phyloP scores from a whole-genome alignment of 179 eudicot genomes.

The Nepenthes alata region DNA sequence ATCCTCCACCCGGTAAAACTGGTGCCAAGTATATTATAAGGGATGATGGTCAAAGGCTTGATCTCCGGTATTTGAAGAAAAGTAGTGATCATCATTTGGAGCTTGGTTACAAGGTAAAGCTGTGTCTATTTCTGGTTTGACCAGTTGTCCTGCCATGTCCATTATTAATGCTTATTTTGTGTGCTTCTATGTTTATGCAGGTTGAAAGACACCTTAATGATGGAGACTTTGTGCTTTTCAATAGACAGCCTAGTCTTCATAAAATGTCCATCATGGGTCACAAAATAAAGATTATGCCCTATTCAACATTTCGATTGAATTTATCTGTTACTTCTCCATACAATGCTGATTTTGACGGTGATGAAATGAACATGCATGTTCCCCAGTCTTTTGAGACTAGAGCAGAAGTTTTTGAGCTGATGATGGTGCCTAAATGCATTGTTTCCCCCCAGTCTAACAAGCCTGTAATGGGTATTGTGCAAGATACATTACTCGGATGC shows the following conservation, averaged over 20 bases:
- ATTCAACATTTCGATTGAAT: slow-evolving; percentile 89
- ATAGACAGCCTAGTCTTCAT: slow-evolving; percentile 98
- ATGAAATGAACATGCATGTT: slow-evolving; percentile 99
- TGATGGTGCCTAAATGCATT: slow-evolving; percentile 99
- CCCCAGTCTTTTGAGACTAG: slow-evolving; percentile 99
- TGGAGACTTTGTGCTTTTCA: slow-evolving; percentile 96
- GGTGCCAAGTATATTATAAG: slow-evolving; percentile 98
- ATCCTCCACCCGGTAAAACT: slow-evolving; percentile 99
- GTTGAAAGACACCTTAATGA: slow-evolving; percentile 93
- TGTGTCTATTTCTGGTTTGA: not conserved
- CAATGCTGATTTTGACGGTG: slow-evolving; percentile 99
- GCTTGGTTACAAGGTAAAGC: slow-evolving; percentile 79
- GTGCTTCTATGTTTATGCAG: slow-evolving; percentile 23
- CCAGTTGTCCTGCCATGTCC: no score
- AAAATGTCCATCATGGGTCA: slow-evolving; percentile 99
- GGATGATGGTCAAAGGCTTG: slow-evolving; percentile 99
- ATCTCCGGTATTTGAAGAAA: slow-evolving; percentile 93
- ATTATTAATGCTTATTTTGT: no score
- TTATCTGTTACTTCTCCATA: slow-evolving; percentile 96
- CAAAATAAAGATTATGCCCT: slow-evolving; percentile 96
- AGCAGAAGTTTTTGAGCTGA: slow-evolving; percentile 94
- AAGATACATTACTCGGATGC: slow-evolving; percentile 95
- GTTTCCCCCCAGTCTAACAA: slow-evolving; percentile 95
- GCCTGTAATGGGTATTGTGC: slow-evolving; percentile 99
- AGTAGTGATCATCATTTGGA: slow-evolving; percentile 99